Conservation (phyloP, 176 grass and related monocot genomes). For the Carex parvula region DNA sequence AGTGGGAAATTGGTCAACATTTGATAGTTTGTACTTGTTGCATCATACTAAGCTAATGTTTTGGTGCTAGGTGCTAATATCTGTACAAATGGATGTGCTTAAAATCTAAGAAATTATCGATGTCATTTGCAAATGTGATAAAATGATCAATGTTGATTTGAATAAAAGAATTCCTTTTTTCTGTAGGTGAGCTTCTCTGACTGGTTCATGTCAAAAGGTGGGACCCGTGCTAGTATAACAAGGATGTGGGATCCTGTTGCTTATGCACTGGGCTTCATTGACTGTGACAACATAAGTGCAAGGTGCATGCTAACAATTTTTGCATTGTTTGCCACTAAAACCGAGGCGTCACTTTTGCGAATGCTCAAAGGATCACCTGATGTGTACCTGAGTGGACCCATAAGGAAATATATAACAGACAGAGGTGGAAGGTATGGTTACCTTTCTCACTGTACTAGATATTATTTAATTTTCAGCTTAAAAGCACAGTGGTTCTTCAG, state of each 20-base stretch:
- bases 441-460: background rate
- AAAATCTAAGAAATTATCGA: background rate
- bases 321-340: conserved; percentile 95
- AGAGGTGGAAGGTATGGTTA: conserved; percentile 90
- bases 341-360: conserved; percentile 88
- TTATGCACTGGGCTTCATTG: conserved; percentile 95
- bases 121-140: background rate
- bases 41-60: background rate
- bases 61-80: background rate
- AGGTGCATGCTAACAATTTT: conserved; percentile 99
- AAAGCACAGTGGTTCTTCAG: background rate
- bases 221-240: conserved; percentile 69
- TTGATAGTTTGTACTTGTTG: background rate
- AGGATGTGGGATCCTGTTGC: conserved; percentile 99
- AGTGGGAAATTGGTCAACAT: background rate
- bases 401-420: conserved; percentile 89
- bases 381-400: conserved; percentile 90
- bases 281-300: conserved; percentile 99
- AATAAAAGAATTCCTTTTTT: conserved; percentile 15
- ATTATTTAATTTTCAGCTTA: background rate
- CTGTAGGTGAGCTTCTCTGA: conserved; percentile 83
- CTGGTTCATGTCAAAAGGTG: conserved; percentile 99
- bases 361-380: conserved; percentile 99
- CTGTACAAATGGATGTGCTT: background rate
- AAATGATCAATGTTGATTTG: no score